Evolutionary conservation across 2,329 filamentous ascomycete genomes (phyloP).

Genomic region (Aspergillus costaricaensis): DNA sequence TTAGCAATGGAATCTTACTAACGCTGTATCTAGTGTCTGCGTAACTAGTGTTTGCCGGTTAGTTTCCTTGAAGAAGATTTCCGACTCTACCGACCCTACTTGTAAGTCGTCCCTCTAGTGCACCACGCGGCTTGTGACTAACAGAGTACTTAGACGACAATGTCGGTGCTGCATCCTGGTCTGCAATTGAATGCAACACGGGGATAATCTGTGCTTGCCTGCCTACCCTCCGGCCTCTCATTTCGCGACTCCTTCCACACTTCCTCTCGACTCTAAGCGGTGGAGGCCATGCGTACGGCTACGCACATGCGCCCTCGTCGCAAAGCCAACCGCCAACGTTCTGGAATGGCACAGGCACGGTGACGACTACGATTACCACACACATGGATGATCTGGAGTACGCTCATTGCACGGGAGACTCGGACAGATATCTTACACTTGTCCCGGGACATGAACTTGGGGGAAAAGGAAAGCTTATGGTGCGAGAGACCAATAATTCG

Average conservation of each 20-base stretch:
- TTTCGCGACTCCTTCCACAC: constrained; percentile 33
- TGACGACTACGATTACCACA: constrained; percentile 30
- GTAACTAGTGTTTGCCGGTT: constrained; percentile 40
- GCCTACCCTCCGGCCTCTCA: constrained; percentile 41
- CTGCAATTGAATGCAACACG: constrained; percentile 43
- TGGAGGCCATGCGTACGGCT: constrained; percentile 18
- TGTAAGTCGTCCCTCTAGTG: constrained; percentile 25
- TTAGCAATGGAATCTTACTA: not conserved
- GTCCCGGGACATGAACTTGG: constrained; percentile 16
- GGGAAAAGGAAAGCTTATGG: constrained; percentile 17
- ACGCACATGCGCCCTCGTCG: constrained; percentile 17
- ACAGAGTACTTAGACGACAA: constrained; percentile 31
- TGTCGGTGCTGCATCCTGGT: constrained; percentile 40
- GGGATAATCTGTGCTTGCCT: constrained; percentile 47
- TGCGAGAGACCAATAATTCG: constrained; percentile 15
- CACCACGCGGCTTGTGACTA: constrained; percentile 2
- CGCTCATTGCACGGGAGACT: constrained; percentile 23
- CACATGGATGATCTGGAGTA: constrained; percentile 32
- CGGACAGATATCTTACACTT: constrained; percentile 28
- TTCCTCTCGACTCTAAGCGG: constrained; percentile 31
- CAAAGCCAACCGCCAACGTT: constrained; percentile 24
- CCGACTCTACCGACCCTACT: constrained; percentile 38
- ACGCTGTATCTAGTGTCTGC: constrained; percentile 29
- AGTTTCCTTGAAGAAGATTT: constrained; percentile 32
- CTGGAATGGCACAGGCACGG: constrained; percentile 30